Evolutionary conservation across 129 eudicot genomes (phyloP).

Genomic region (Apium graveolens): DNA sequence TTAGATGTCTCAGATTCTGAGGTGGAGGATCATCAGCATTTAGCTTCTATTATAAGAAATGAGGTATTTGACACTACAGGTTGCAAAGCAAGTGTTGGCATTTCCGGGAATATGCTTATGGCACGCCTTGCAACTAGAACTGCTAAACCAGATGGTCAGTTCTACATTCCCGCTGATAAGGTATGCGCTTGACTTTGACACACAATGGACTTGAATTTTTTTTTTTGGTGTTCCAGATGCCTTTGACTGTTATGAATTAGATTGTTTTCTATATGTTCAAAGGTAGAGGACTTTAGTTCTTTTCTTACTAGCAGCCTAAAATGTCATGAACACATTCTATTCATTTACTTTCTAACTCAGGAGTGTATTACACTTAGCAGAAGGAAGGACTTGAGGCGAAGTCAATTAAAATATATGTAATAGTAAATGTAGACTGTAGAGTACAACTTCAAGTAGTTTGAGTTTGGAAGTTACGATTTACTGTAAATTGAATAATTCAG

Average conservation of each 20-base stretch:
- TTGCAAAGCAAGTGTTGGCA: conserved; percentile 93
- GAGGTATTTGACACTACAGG: conserved; percentile 77
- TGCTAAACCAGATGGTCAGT: conserved; percentile 93
- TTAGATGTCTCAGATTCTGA: conserved; percentile 66
- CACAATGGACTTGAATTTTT: neutral
- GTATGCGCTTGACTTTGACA: conserved; percentile 18
- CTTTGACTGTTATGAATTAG: neutral
- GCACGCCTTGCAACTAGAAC: conserved; percentile 88
- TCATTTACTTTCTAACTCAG: neutral
- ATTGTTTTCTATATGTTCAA: neutral
- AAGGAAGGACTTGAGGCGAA: neutral
- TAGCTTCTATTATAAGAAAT: conserved; percentile 68
- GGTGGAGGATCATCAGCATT: conserved; percentile 48
- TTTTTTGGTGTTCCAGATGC: neutral
- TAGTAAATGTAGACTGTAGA: neutral
- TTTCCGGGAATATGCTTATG: conserved; percentile 76
- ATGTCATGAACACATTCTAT: neutral
- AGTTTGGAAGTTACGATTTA: neutral
- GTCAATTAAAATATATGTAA: neutral
- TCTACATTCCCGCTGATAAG: conserved; percentile 68
- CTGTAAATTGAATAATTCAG: neutral
- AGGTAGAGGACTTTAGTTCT: neutral
- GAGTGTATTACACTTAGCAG: neutral
- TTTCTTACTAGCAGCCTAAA: neutral
- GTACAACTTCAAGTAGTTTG: neutral